phyloP scores from a whole-genome alignment of 495 filamentous ascomycete genomes.

The Tuber borchii region DNA sequence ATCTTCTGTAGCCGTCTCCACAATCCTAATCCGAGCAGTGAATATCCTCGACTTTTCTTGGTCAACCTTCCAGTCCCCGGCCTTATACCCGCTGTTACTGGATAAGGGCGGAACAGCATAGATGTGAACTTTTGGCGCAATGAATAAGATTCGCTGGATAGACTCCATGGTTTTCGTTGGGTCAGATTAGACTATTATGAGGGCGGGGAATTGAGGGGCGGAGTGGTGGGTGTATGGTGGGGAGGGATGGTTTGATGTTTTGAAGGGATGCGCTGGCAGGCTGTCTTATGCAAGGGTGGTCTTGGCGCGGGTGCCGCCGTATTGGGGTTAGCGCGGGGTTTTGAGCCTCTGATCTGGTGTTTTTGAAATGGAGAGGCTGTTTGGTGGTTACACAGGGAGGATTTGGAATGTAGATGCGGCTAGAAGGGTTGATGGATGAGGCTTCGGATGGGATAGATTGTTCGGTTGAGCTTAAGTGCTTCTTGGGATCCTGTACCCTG shows the following conservation, averaged over 20 bases:
- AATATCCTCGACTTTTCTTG: slow-evolving; percentile 66
- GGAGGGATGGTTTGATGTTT: neutral
- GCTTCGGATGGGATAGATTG: neutral
- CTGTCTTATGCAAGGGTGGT: neutral
- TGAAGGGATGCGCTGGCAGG: slow-evolving; percentile 2
- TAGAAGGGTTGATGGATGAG: neutral
- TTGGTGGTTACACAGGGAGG: neutral
- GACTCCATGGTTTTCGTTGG: slow-evolving; percentile 41
- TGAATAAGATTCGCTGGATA: slow-evolving; percentile 71
- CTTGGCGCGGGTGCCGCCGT: neutral
- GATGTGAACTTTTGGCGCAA: slow-evolving; percentile 63
- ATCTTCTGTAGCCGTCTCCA: slow-evolving; percentile 60
- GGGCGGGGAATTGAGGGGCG: slow-evolving; percentile 1
- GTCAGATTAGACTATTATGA: neutral
- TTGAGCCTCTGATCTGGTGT: neutral
- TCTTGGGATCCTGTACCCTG: neutral
- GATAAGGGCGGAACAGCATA: slow-evolving; percentile 70
- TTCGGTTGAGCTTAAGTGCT: neutral
- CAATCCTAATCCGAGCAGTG: slow-evolving; percentile 68
- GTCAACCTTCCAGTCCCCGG: slow-evolving; percentile 65
- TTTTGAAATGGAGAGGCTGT: neutral
- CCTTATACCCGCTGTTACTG: slow-evolving; percentile 65
- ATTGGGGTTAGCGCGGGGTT: neutral
- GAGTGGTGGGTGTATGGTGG: neutral
- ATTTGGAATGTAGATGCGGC: neutral